phyloP scores from a whole-genome alignment of 768 basidiomycete species.

The Boletus reticuloceps region DNA sequence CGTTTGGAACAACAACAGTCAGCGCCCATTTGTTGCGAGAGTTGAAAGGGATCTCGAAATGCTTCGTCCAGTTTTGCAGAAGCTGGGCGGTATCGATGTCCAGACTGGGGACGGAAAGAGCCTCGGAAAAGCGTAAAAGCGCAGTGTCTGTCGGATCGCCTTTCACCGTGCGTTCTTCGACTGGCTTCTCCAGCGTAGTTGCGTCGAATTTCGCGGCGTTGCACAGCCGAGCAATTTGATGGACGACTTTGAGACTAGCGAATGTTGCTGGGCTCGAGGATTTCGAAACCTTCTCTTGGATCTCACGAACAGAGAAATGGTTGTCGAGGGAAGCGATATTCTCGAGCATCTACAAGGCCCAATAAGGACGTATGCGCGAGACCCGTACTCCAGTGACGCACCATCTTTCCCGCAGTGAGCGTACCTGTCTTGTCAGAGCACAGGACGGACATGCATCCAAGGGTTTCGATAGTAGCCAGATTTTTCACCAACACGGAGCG shows the following conservation, averaged over 20 bases:
- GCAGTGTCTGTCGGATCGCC: constrained; percentile 55
- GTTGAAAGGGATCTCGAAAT: constrained; percentile 42
- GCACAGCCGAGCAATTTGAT: constrained; percentile 47
- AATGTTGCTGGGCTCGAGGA: constrained; percentile 11
- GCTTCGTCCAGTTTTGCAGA: constrained; percentile 19
- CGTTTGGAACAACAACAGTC: constrained; percentile 31
- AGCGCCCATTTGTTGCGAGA: constrained; percentile 59
- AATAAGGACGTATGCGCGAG: background rate
- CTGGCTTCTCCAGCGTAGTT: constrained; percentile 17
- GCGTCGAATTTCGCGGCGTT: constrained; percentile 53
- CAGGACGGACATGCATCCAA: constrained; percentile 49
- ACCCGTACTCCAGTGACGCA: constrained; percentile 4
- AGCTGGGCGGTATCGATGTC: constrained; percentile 19
- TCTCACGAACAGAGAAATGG: constrained; percentile 12
- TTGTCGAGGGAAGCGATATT: constrained; percentile 37
- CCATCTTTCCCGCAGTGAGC: constrained; percentile 48
- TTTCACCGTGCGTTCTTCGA: constrained; percentile 34
- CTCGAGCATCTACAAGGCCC: constrained; percentile 33
- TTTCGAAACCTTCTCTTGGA: constrained; percentile 6
- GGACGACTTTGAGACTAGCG: constrained; percentile 23
- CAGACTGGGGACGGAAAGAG: constrained; percentile 19
- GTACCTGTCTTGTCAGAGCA: constrained; percentile 56
- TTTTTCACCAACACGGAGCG: constrained; percentile 48
- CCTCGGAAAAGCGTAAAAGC: constrained; percentile 46
- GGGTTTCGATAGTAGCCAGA: constrained; percentile 49